Evolutionary conservation across 2,329 filamentous ascomycete species (phyloP).

Genomic region (Metarhizium brunneum): DNA sequence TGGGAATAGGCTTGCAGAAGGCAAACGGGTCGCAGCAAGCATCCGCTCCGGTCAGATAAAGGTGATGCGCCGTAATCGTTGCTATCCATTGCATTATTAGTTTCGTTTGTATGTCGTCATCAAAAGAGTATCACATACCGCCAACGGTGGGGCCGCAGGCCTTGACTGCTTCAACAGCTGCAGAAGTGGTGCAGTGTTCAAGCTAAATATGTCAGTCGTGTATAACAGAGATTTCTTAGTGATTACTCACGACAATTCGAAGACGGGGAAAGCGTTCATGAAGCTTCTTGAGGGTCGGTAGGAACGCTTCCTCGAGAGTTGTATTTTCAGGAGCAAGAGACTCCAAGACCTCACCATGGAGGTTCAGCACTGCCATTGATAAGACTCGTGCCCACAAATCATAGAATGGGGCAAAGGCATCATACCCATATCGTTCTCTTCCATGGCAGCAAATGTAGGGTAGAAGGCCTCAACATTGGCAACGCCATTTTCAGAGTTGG

Average conservation of each 20-base stretch:
- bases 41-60: constrained; percentile 71
- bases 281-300: constrained; percentile 68
- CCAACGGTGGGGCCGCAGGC: constrained; percentile 70
- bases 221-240: background rate
- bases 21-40: constrained; percentile 44
- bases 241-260: constrained; percentile 33
- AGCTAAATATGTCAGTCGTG: constrained; percentile 23
- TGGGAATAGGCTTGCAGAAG: constrained; percentile 73
- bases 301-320: constrained; percentile 50
- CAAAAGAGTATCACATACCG: constrained; percentile 18
- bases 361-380: constrained; percentile 59
- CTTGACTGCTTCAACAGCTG: constrained; percentile 68
- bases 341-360: constrained; percentile 77
- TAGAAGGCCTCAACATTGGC: constrained; percentile 59
- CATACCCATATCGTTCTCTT: constrained; percentile 55
- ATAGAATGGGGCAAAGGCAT: background rate
- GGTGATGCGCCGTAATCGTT: constrained; percentile 81
- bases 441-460: constrained; percentile 82
- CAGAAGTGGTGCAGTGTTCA: constrained; percentile 82
- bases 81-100: background rate
- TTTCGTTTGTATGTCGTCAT: background rate
- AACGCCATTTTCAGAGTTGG: constrained; percentile 61
- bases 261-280: constrained; percentile 68
- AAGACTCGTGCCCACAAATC: constrained; percentile 1
- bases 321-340: constrained; percentile 35